phyloP scores from a whole-genome alignment of 1,284 basidiomycete genomes.

The Ganoderma sinense region DNA sequence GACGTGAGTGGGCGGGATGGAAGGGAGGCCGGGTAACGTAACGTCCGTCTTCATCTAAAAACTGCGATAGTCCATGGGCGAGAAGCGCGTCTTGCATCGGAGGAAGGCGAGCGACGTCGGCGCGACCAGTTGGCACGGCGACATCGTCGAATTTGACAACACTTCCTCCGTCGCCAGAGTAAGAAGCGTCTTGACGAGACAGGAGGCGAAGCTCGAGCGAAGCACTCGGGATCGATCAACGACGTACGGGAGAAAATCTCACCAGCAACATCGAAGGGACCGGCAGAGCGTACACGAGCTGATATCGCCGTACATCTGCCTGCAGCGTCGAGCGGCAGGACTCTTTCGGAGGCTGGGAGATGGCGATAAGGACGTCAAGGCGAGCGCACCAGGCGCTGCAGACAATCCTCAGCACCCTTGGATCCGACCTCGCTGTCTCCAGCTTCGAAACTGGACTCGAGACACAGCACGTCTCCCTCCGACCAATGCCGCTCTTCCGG shows the following conservation, averaged over 20 bases:
- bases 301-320: conserved; percentile 42
- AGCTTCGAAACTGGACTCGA: conserved; percentile 19
- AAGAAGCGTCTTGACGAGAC: conserved; percentile 20
- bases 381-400: conserved; percentile 38
- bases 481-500: conserved; percentile 29
- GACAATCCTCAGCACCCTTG: conserved; percentile 30
- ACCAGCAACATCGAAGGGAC: conserved; percentile 32
- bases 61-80: conserved; percentile 25
- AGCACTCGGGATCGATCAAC: conserved; percentile 46
- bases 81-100: conserved; percentile 16
- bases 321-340: conserved; percentile 54
- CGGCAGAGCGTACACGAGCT: conserved; percentile 18
- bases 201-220: conserved; percentile 27
- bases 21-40: conserved; percentile 33
- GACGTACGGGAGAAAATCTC: conserved; percentile 38
- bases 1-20: conserved; percentile 28
- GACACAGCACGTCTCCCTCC: conserved; percentile 22
- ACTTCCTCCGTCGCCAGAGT: conserved; percentile 17
- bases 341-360: conserved; percentile 40
- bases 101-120: conserved; percentile 16
- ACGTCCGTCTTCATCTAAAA: conserved; percentile 28
- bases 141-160: conserved; percentile 11
- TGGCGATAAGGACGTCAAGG: conserved; percentile 21
- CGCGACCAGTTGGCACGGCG: conserved; percentile 7
- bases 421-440: conserved; percentile 25